Conservation (phyloP, 2,329 filamentous ascomycete genomes). For the Clonostachys rosea region DNA sequence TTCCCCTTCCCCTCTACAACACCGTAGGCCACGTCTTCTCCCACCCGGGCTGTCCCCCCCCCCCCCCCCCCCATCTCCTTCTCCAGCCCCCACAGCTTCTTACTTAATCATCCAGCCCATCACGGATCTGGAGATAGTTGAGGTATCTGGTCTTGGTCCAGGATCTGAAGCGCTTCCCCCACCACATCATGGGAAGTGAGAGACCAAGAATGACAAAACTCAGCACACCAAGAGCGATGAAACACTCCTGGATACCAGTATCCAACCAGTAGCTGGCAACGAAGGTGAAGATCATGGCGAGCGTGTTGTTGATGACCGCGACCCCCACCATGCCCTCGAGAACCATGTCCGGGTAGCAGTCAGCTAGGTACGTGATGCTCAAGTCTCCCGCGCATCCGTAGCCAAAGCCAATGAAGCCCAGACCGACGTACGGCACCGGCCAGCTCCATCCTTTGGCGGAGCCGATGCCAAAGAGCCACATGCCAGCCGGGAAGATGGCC, state of each 20-base stretch:
- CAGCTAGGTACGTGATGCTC: slow-evolving; percentile 48
- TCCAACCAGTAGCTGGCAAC: slow-evolving; percentile 43
- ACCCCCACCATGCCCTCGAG: slow-evolving; percentile 55
- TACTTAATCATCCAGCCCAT: slow-evolving; percentile 23
- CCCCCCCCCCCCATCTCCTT: no score
- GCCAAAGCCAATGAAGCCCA: slow-evolving; percentile 54
- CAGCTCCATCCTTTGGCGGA: slow-evolving; percentile 44
- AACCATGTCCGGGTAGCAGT: slow-evolving; percentile 52
- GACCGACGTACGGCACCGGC: slow-evolving; percentile 47
- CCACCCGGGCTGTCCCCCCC: no score
- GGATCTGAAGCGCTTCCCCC: slow-evolving; percentile 41
- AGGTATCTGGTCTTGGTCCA: slow-evolving; percentile 41
- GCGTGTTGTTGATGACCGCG: slow-evolving; percentile 50
- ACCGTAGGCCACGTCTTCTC: no score
- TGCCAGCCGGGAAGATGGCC: slow-evolving; percentile 41
- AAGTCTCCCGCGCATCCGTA: slow-evolving; percentile 55
- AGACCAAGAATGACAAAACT: slow-evolving; percentile 44
- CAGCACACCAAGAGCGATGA: slow-evolving; percentile 45
- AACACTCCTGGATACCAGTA: slow-evolving; percentile 36
- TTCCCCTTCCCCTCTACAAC: no score
- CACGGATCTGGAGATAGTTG: slow-evolving; percentile 40
- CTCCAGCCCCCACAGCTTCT: background rate
- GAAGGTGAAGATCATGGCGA: slow-evolving; percentile 51
- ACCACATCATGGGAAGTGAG: slow-evolving; percentile 49
- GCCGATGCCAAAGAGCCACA: slow-evolving; percentile 49